A percentile compares a stretch with the other conserved stretches of the same genome.
phyloP scores from a whole-genome alignment of 179 eudicot species.

The Patellifolia procumbens region DNA sequence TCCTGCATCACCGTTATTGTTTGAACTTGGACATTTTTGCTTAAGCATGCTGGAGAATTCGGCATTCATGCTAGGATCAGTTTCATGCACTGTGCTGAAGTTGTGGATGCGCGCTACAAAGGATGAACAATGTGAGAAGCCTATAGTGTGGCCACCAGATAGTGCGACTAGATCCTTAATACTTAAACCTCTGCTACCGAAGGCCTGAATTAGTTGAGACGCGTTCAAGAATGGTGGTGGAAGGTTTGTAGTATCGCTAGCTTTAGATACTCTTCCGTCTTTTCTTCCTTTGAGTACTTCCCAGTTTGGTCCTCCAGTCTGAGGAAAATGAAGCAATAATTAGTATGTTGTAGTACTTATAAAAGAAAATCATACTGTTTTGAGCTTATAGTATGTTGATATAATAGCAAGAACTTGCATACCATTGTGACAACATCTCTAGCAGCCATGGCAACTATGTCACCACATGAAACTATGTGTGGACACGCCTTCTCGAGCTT shows the following conservation, averaged over 20 bases:
- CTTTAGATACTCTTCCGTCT: slow-evolving; percentile 69
- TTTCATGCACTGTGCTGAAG: slow-evolving; percentile 39
- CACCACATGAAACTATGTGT: slow-evolving; percentile 53
- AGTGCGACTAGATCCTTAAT: slow-evolving; percentile 57
- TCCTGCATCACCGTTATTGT: too few relatives aligned
- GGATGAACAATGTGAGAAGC: slow-evolving; percentile 75
- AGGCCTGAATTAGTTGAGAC: slow-evolving; percentile 50
- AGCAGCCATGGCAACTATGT: slow-evolving; percentile 46
- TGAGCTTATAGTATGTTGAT: too few relatives aligned
- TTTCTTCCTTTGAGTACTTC: slow-evolving; percentile 60
- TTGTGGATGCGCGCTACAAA: too few relatives aligned
- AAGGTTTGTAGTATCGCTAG: too few relatives aligned
- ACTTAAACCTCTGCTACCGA: slow-evolving; percentile 44
- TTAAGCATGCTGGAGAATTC: slow-evolving; percentile 40
- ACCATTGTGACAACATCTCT: slow-evolving; percentile 67
- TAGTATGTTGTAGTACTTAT: not conserved
- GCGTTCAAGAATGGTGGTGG: slow-evolving; percentile 49
- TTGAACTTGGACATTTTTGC: too few relatives aligned
- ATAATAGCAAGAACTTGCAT: not conserved
- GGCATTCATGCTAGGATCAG: slow-evolving; percentile 51
- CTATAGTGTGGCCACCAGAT: slow-evolving; percentile 67
- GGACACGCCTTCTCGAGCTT: slow-evolving; percentile 66
- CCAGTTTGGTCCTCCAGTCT: slow-evolving; percentile 72
- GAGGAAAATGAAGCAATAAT: not conserved
- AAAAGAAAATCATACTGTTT: not conserved